Evolutionary conservation across 768 basidiomycete genomes (phyloP).

Genomic region (Amanita subjunquillea): DNA sequence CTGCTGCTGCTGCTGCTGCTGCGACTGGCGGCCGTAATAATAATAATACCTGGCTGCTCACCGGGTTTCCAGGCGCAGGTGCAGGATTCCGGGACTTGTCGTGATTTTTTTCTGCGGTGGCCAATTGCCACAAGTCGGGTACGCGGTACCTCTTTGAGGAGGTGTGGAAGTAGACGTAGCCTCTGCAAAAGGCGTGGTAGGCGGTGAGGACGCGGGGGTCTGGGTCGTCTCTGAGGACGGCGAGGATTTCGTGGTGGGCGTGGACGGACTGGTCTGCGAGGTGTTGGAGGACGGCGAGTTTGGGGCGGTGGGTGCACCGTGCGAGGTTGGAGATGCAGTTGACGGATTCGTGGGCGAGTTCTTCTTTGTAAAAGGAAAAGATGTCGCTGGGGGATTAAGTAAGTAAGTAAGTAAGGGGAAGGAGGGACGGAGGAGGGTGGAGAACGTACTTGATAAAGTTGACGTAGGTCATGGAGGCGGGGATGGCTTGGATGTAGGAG

Average conservation of each 20-base stretch:
- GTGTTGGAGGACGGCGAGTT: background rate
- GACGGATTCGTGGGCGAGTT: background rate
- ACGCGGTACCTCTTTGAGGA: background rate
- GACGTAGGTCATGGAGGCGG: slow-evolving; percentile 1
- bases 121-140: background rate
- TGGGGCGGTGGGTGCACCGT: background rate
- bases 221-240: background rate
- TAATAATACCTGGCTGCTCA: too few relatives aligned
- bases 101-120: background rate
- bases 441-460: slow-evolving; percentile 4
- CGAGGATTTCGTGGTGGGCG: background rate
- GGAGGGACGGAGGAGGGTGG: too few relatives aligned
- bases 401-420: too few relatives aligned
- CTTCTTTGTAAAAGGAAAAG: slow-evolving; percentile 5
- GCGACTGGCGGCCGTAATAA: too few relatives aligned
- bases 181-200: background rate
- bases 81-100: too few relatives aligned
- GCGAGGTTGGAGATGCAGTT: slow-evolving; percentile 5
- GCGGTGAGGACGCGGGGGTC: background rate
- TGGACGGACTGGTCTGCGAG: background rate
- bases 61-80: too few relatives aligned
- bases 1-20: too few relatives aligned
- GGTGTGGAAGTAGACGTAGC: slow-evolving; percentile 3
- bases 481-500: background rate
- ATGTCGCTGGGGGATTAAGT: background rate